These are phyloP conservation scores for Kwoniella mangroviensis DNA, from an alignment of 768 basidiomycete species.

Conservation along the genomic window DNA sequence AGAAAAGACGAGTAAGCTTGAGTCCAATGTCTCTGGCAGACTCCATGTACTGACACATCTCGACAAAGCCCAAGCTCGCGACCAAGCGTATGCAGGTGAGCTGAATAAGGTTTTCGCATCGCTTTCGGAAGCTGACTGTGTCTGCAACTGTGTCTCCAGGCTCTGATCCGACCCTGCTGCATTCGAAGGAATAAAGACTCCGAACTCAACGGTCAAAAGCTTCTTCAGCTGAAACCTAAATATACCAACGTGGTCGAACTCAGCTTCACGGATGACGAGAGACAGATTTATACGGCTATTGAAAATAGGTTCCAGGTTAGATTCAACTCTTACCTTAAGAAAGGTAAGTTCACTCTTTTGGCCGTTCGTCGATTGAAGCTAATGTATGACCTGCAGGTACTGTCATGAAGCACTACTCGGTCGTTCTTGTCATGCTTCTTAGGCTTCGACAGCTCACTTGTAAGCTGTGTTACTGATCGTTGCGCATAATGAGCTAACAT, in stretches of 20 bases:
- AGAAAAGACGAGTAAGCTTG: constrained; percentile 30
- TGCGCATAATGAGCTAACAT: not conserved
- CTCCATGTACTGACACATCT: not conserved
- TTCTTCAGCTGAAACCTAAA: constrained; percentile 71
- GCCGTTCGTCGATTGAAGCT: not conserved
- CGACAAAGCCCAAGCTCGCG: constrained; percentile 61
- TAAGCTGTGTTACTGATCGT: too few relatives aligned
- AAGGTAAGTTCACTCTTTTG: constrained; percentile 14
- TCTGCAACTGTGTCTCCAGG: constrained; percentile 51
- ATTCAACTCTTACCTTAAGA: constrained; percentile 62
- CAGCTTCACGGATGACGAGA: constrained; percentile 31
- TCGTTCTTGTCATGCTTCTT: constrained; percentile 73
- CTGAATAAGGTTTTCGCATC: not conserved
- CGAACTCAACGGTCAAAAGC: constrained; percentile 68
- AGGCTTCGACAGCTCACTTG: constrained; percentile 73
- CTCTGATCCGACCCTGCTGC: constrained; percentile 64
- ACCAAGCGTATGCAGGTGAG: constrained; percentile 63
- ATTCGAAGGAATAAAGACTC: constrained; percentile 73
- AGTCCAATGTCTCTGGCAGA: too few relatives aligned
- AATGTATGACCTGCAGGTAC: constrained; percentile 58
- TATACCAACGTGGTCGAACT: constrained; percentile 61
- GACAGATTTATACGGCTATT: constrained; percentile 25
- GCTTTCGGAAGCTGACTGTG: not conserved
- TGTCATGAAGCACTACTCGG: constrained; percentile 71
- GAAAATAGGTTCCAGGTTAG: constrained; percentile 61